phyloP scores from a whole-genome alignment of 352 stramenopile species.

The Thraustochytrium striatum region DNA sequence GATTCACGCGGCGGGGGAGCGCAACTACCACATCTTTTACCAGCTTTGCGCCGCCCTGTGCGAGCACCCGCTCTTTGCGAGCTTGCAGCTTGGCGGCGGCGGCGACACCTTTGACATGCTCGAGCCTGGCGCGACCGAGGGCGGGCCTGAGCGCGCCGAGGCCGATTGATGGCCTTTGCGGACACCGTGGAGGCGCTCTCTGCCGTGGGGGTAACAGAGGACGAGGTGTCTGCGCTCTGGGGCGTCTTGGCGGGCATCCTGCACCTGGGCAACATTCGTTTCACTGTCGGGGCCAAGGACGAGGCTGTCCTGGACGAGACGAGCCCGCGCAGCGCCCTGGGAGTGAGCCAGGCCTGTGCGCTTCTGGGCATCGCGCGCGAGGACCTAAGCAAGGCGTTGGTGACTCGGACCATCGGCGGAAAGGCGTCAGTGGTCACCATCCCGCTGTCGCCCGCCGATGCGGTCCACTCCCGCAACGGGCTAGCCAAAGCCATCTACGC shows the following conservation, averaged over 20 bases:
- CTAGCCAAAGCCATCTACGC: slow-evolving; percentile 82
- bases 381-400: background rate
- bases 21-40: slow-evolving; percentile 88
- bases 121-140: background rate
- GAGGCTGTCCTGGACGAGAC: background rate
- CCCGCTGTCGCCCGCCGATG: background rate
- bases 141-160: slow-evolving; percentile 70
- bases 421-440: slow-evolving; percentile 31
- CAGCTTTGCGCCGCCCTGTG: slow-evolving; percentile 65
- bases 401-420: background rate
- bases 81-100: slow-evolving; percentile 72
- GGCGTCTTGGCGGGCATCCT: slow-evolving; percentile 79
- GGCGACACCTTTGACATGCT: slow-evolving; percentile 61
- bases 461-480: slow-evolving; percentile 63
- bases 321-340: background rate
- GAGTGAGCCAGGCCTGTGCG: background rate
- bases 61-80: background rate
- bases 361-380: background rate
- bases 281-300: slow-evolving; percentile 59
- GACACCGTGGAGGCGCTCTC: slow-evolving; percentile 56
- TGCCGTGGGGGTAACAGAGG: slow-evolving; percentile 74
- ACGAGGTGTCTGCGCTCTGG: slow-evolving; percentile 85
- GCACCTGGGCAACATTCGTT: slow-evolving; percentile 89
- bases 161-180: slow-evolving; percentile 76
- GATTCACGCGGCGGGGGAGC: slow-evolving; percentile 71